A percentile compares a stretch with the other conserved stretches of the same genome.
These are phyloP conservation scores for Tanacetum coccineum DNA, from an alignment of 129 eudicot species.

Conservation along the genomic window DNA sequence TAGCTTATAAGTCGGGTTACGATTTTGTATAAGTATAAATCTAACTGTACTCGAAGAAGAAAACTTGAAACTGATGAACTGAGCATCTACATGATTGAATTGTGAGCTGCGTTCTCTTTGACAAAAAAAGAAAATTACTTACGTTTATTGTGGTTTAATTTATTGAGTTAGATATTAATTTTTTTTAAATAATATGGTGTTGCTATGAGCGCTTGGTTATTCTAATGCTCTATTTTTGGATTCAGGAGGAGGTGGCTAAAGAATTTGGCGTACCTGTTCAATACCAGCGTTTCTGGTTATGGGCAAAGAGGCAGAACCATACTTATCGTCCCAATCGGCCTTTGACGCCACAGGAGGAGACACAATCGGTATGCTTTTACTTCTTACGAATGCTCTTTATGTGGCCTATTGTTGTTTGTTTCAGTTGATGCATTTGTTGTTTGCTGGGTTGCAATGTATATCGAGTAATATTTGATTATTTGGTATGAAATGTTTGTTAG, in stretches of 20 bases:
- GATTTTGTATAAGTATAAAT: not conserved
- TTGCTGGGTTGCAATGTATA: not conserved
- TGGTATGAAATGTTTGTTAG: not conserved
- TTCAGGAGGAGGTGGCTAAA: slow-evolving; percentile 97
- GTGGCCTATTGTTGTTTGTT: not conserved
- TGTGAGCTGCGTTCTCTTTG: too few species aligned
- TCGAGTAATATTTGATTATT: too few species aligned
- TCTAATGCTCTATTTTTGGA: slow-evolving; percentile 5
- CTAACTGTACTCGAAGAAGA: not conserved
- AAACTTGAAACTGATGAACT: not conserved
- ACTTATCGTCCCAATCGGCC: slow-evolving; percentile 97
- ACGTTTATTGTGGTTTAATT: not conserved
- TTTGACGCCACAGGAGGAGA: slow-evolving; percentile 74
- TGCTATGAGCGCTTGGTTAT: too few species aligned
- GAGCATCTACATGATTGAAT: too few species aligned
- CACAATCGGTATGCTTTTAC: slow-evolving; percentile 54
- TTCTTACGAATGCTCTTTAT: not conserved
- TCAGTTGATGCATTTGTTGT: not conserved
- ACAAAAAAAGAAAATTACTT: not conserved
- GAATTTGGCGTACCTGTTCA: slow-evolving; percentile 87
- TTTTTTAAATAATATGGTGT: too few species aligned
- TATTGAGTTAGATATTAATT: slow-evolving; percentile 1
- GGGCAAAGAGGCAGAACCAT: slow-evolving; percentile 96
- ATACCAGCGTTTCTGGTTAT: slow-evolving; percentile 84
- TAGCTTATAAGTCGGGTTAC: not conserved